A percentile compares a stretch with the other conserved stretches of the same genome.
These are phyloP conservation scores for Yamadazyma diospyri DNA, from an alignment of 1,139 yeast genomes.

Conservation along the genomic window DNA sequence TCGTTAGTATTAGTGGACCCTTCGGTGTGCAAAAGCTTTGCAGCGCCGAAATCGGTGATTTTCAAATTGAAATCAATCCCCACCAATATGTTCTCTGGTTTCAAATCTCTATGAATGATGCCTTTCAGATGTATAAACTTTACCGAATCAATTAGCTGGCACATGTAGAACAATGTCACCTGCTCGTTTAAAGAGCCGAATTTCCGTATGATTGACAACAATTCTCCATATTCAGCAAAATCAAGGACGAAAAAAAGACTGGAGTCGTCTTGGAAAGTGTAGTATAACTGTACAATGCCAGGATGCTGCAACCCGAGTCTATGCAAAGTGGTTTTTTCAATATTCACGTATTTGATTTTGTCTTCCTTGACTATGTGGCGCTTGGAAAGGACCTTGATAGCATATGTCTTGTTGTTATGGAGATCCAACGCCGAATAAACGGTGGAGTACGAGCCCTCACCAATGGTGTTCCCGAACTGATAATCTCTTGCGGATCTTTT, in stretches of 20 bases:
- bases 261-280: slow-evolving; percentile 75
- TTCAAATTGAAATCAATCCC: slow-evolving; percentile 79
- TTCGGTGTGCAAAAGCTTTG: slow-evolving; percentile 64
- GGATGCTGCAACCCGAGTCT: slow-evolving; percentile 62
- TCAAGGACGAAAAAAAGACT: slow-evolving; percentile 72
- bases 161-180: slow-evolving; percentile 69
- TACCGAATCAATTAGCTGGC: slow-evolving; percentile 84
- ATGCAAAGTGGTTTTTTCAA: slow-evolving; percentile 73
- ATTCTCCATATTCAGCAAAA: slow-evolving; percentile 78
- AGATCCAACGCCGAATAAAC: slow-evolving; percentile 67
- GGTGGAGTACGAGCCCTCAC: slow-evolving; percentile 81
- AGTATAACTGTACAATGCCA: slow-evolving; percentile 68
- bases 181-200: slow-evolving; percentile 76
- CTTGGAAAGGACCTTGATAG: slow-evolving; percentile 71
- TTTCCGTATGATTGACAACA: slow-evolving; percentile 65
- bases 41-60: slow-evolving; percentile 98
- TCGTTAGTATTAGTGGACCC: slow-evolving; percentile 18
- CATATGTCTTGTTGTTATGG: slow-evolving; percentile 56
- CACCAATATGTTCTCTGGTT: slow-evolving; percentile 88
- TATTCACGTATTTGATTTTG: slow-evolving; percentile 75
- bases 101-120: slow-evolving; percentile 88
- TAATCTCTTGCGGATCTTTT: slow-evolving; percentile 59
- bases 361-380: slow-evolving; percentile 74
- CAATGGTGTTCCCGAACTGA: slow-evolving; percentile 66
- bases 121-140: slow-evolving; percentile 80